A percentile compares a stretch with the other conserved stretches of the same genome.
These are phyloP conservation scores for Phlyctochytrium bullatum DNA, from an alignment of 192 early-diverging fungal genomes.

Conservation along the genomic window DNA sequence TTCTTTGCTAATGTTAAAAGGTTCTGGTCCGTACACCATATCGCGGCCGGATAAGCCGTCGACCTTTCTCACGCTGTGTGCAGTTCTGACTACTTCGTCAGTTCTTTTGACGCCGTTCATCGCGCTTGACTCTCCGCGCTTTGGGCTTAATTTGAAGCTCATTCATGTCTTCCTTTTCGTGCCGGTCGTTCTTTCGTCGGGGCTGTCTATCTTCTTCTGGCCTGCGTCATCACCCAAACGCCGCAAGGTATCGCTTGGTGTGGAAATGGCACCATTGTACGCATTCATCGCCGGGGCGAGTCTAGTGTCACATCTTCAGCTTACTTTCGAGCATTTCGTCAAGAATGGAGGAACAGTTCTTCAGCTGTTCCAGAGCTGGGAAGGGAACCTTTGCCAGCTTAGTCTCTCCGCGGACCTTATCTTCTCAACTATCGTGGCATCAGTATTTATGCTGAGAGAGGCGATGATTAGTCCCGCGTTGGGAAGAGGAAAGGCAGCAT, in stretches of 20 bases:
- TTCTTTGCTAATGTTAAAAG: constrained; percentile 1
- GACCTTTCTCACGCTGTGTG: constrained; percentile 5
- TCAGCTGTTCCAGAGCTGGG: background rate
- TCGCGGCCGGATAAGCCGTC: constrained; percentile 5
- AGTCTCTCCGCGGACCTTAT: constrained; percentile 24
- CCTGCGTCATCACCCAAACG: constrained; percentile 3
- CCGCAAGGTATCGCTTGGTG: background rate
- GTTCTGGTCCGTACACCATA: constrained; percentile 9
- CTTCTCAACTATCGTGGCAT: constrained; percentile 16
- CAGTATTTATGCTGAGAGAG: constrained; percentile 13
- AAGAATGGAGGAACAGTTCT: background rate
- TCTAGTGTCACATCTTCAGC: constrained; percentile 8
- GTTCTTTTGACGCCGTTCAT: constrained; percentile 24
- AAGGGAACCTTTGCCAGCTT: constrained; percentile 16
- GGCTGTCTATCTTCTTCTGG: constrained; percentile 8
- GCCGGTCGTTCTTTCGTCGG: constrained; percentile 18
- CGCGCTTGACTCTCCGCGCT: constrained; percentile 8
- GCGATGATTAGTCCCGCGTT: constrained; percentile 4
- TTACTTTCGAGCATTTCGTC: constrained; percentile 2
- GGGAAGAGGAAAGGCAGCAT: background rate
- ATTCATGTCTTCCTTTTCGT: constrained; percentile 17
- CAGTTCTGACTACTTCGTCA: background rate
- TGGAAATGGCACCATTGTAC: constrained; percentile 12
- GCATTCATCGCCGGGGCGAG: constrained; percentile 15
- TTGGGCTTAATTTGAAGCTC: constrained; percentile 21